Evolutionary conservation across 441 rosid species (phyloP), one percentile per base, ranked within the genome.

Genomic region (Raphanus hybrid): DNA sequence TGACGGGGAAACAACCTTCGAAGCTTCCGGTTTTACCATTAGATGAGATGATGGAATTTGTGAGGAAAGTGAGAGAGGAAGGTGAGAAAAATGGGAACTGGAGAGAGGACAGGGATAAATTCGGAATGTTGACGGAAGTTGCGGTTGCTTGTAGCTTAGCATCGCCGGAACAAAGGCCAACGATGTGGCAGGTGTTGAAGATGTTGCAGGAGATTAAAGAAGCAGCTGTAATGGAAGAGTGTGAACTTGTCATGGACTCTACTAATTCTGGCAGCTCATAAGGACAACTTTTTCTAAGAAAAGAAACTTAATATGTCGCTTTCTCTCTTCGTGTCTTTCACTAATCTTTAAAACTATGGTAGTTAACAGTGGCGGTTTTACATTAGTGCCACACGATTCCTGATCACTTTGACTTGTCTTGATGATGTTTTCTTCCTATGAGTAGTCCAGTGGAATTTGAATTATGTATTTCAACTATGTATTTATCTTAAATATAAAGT

Each of bases 131-230:
- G 54, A 76, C 89, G 1, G 93, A 92, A 71, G 89, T 92, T 58
- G 94, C 97, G 26, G 80, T 86, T 52, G 84, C 84, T 14, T 92
- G 97, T 78, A 82, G 88, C 67, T 81, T 73, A 84, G 82, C 77
- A 15, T 90, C 96, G 23, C 90, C 94, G 1, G 97, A 94, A 54
- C 97, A 91, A 77, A 84, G 99, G 74, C 97, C 99, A 0, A 89
- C 94, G 0, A 91, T 91, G 99, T 91, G 97, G 97, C 97, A 90
- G 76, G 96, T 92, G 7, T 71, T 92, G 84, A 91, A 91, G 89
- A 89, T 90, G 98, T 77, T 92, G 68, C 98, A 91, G 58, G 93
- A 90, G 86, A 89, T 94, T 73, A 94, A 92, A 81, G 97, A 90
- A 64, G 89, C 79, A 5, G 91, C 80, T 52, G 59, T 82, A 41